Conservation (phyloP, 2,329 filamentous ascomycete genomes). For the Ilyonectria mors-panacis region DNA sequence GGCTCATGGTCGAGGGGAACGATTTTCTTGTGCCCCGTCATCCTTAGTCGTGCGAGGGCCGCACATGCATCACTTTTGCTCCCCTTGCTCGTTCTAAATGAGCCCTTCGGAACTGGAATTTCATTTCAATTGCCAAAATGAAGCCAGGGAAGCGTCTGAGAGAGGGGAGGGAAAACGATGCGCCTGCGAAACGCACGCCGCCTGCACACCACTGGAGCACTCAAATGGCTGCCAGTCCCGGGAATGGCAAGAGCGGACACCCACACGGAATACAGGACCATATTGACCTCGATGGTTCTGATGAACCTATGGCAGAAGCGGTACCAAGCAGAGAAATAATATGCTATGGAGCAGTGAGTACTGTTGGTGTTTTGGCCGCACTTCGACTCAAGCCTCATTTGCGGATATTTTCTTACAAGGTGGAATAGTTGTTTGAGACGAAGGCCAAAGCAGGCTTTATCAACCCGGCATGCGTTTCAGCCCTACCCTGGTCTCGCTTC, state of each 20-base stretch:
- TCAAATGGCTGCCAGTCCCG: not conserved
- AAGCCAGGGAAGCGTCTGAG: not conserved
- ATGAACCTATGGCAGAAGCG: not conserved
- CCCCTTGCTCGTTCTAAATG: not conserved
- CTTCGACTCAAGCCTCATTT: not conserved
- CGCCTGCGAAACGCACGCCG: not conserved
- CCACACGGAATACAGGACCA: not conserved
- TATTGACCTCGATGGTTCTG: not conserved
- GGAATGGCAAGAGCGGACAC: not conserved
- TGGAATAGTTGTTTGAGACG: not conserved
- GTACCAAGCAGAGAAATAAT: not conserved
- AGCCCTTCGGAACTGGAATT: not conserved
- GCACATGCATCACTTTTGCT: too few relatives aligned
- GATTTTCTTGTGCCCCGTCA: not conserved
- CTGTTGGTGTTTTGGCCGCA: not conserved
- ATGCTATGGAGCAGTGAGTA: not conserved
- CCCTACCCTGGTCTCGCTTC: not conserved
- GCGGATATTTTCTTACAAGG: not conserved
- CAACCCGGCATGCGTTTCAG: not conserved
- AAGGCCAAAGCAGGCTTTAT: not conserved
- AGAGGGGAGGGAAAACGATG: not conserved
- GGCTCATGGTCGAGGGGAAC: not conserved
- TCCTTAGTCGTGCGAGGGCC: not conserved
- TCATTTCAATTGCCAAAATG: not conserved
- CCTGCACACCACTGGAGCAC: not conserved